Evolutionary conservation across 2,329 filamentous ascomycete species (phyloP).

Genomic region (Neofusicoccum kwambonambiense): DNA sequence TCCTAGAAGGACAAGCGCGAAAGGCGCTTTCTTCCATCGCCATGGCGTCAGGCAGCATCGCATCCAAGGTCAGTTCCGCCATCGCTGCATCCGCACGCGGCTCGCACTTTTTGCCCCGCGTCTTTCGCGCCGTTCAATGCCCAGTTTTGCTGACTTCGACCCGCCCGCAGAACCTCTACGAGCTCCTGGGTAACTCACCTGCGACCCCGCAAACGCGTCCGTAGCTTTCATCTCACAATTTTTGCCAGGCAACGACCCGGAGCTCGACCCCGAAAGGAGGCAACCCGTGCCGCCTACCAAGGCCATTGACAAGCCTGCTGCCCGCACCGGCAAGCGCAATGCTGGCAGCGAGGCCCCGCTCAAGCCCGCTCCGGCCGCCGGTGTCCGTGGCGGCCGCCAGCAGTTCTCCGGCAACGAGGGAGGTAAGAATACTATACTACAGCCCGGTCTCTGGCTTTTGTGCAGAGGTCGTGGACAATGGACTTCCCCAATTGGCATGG

Average conservation of each 20-base stretch:
- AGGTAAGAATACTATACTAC: constrained; percentile 60
- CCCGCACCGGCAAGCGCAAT: constrained; percentile 83
- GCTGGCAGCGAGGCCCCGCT: constrained; percentile 69
- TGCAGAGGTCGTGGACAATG: background rate
- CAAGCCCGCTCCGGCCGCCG: constrained; percentile 36
- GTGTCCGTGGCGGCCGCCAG: constrained; percentile 43
- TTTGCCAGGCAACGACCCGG: constrained; percentile 64
- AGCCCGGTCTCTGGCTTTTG: background rate
- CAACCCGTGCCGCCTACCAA: constrained; percentile 76
- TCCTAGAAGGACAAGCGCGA: constrained; percentile 44
- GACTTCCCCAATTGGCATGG: background rate
- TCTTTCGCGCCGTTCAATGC: background rate
- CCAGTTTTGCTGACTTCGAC: background rate
- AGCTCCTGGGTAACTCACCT: constrained; percentile 80
- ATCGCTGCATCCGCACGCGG: background rate
- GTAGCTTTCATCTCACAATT: constrained; percentile 25
- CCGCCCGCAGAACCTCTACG: constrained; percentile 79
- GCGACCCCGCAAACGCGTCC: constrained; percentile 20
- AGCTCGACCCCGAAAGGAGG: constrained; percentile 72
- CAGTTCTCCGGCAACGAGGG: constrained; percentile 75
- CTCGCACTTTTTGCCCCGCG: constrained; percentile 9
- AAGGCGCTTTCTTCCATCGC: constrained; percentile 41
- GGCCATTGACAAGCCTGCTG: constrained; percentile 79
- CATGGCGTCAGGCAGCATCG: constrained; percentile 37
- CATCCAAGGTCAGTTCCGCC: constrained; percentile 41